A percentile compares a stretch with the other conserved stretches of the same genome.
These are phyloP conservation scores for Candida nitratophila DNA, from an alignment of 805 yeast genomes.

Conservation along the genomic window DNA sequence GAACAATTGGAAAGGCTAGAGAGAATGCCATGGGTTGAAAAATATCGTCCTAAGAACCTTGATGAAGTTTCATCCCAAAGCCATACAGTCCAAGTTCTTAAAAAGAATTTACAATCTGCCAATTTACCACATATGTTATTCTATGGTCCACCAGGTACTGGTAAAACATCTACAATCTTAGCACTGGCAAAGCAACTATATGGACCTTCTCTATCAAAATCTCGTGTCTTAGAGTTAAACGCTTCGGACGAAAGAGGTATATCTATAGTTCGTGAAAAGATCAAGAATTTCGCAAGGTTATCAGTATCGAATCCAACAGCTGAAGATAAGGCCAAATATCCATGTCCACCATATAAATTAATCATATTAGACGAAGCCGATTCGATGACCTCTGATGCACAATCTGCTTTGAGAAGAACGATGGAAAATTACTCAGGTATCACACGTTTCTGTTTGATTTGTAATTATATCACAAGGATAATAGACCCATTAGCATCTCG, in stretches of 20 bases:
- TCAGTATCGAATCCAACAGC: slow-evolving; percentile 74
- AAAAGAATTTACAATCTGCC: slow-evolving; percentile 69
- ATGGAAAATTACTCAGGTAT: slow-evolving; percentile 87
- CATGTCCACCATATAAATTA: slow-evolving; percentile 95
- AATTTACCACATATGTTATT: slow-evolving; percentile 89
- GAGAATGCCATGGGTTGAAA: slow-evolving; percentile 88
- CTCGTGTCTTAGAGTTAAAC: slow-evolving; percentile 74
- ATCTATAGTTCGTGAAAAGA: slow-evolving; percentile 76
- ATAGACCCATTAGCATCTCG: slow-evolving; percentile 95
- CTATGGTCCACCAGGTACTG: slow-evolving; percentile 94
- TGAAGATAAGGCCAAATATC: slow-evolving; percentile 65
- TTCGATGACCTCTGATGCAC: slow-evolving; percentile 96
- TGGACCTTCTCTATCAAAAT: slow-evolving; percentile 62
- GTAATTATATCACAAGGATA: slow-evolving; percentile 94
- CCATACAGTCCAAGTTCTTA: slow-evolving; percentile 77
- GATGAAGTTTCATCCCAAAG: slow-evolving; percentile 91
- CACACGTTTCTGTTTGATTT: slow-evolving; percentile 88
- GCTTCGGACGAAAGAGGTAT: slow-evolving; percentile 93
- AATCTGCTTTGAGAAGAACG: slow-evolving; percentile 88
- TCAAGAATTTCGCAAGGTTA: slow-evolving; percentile 80
- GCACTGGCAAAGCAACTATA: slow-evolving; percentile 76
- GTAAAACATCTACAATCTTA: slow-evolving; percentile 81
- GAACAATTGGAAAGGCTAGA: slow-evolving; percentile 30
- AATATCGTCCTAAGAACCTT: slow-evolving; percentile 82
- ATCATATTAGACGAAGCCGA: slow-evolving; percentile 94